These are phyloP conservation scores for Periconia sp. DNA, from an alignment of 2,329 filamentous ascomycete species.

Conservation along the genomic window DNA sequence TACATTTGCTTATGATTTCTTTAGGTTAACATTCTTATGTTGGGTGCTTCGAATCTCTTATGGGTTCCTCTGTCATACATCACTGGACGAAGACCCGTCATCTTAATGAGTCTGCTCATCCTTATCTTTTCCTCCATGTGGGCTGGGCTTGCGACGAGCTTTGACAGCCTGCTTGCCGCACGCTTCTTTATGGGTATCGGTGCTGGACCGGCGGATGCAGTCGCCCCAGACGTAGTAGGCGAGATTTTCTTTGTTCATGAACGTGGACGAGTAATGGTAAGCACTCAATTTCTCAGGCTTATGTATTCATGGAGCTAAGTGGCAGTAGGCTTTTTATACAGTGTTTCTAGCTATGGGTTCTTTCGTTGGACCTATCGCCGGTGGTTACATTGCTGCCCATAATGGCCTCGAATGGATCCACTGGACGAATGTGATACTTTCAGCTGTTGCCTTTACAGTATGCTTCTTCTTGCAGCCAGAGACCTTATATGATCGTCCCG, in stretches of 20 bases:
- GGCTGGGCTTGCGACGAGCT: slow-evolving; percentile 47
- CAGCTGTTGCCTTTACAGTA: slow-evolving; percentile 36
- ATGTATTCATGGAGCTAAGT: background rate
- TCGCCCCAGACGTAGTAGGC: slow-evolving; percentile 49
- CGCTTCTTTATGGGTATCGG: slow-evolving; percentile 47
- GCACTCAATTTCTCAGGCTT: background rate
- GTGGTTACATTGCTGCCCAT: slow-evolving; percentile 48
- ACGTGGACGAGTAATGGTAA: slow-evolving; percentile 48
- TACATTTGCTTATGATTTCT: too few relatives aligned
- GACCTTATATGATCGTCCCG: slow-evolving; percentile 46
- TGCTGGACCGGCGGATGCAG: slow-evolving; percentile 45
- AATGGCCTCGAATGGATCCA: slow-evolving; percentile 48
- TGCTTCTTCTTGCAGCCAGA: slow-evolving; percentile 49
- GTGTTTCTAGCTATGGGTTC: slow-evolving; percentile 47
- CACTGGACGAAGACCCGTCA: slow-evolving; percentile 47
- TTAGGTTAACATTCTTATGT: slow-evolving; percentile 44
- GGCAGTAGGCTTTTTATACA: slow-evolving; percentile 47
- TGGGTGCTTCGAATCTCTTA: slow-evolving; percentile 47
- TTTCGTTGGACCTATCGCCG: slow-evolving; percentile 46
- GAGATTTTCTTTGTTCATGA: slow-evolving; percentile 53
- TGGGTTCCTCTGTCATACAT: slow-evolving; percentile 52
- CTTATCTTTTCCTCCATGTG: slow-evolving; percentile 45
- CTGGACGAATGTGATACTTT: slow-evolving; percentile 49
- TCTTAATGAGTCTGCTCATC: slow-evolving; percentile 44
- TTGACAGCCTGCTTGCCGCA: slow-evolving; percentile 45